phyloP scores from a whole-genome alignment of 768 basidiomycete genomes.

The Heimioporus sp. region DNA sequence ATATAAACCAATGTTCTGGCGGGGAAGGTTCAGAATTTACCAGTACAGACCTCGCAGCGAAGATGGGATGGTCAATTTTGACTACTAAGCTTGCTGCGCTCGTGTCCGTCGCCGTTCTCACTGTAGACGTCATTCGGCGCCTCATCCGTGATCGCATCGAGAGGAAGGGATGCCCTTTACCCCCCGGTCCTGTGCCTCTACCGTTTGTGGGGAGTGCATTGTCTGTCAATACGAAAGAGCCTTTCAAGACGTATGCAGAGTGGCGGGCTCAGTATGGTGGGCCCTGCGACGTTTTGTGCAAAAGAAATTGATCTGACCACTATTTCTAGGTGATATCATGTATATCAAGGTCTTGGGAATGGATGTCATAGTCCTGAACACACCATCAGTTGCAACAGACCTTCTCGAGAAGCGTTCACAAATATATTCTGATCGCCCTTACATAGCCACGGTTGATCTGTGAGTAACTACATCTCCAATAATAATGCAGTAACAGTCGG shows the following conservation, averaged over 20 bases:
- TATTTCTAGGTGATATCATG: slow-evolving; percentile 39
- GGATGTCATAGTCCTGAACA: slow-evolving; percentile 43
- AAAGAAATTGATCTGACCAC: not conserved
- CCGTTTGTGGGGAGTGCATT: not conserved
- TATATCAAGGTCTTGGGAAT: slow-evolving; percentile 46
- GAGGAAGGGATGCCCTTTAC: not conserved
- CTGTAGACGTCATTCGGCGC: not conserved
- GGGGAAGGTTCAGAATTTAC: too few species aligned
- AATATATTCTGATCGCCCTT: slow-evolving; percentile 50
- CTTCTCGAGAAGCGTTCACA: slow-evolving; percentile 44
- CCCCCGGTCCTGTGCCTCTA: slow-evolving; percentile 4
- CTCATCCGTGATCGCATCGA: not conserved
- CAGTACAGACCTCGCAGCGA: too few species aligned
- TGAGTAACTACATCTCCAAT: not conserved
- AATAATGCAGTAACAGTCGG: not conserved
- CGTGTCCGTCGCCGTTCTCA: not conserved
- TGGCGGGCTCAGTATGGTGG: slow-evolving; percentile 6
- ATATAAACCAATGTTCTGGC: too few species aligned
- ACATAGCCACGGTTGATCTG: slow-evolving; percentile 8
- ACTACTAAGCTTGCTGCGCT: not conserved
- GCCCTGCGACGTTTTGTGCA: not conserved
- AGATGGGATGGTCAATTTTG: not conserved
- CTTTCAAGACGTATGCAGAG: slow-evolving; percentile 6
- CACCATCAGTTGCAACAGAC: slow-evolving; percentile 38
- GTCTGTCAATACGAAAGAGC: not conserved